Evolutionary conservation across 2,329 filamentous ascomycete species (phyloP).

Genomic region (Myriosclerotinia scirpicola): DNA sequence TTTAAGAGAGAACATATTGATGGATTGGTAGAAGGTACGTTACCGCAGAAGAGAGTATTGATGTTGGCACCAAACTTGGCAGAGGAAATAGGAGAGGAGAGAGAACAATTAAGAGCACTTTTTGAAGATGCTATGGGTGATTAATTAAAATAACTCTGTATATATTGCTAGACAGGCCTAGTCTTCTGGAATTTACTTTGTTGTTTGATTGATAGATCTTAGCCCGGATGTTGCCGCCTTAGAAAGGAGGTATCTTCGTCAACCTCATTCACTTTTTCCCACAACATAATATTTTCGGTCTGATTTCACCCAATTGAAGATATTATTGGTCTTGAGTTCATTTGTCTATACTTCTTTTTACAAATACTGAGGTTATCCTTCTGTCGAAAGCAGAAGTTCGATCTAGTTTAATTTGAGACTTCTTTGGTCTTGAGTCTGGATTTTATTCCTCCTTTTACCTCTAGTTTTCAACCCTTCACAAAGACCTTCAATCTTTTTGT

Average conservation of each 20-base stretch:
- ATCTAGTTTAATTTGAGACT: not conserved
- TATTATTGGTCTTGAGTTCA: not conserved
- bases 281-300: not conserved
- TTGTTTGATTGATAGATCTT: not conserved
- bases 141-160: not conserved
- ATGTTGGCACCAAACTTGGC: conserved; percentile 85
- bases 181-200: not conserved
- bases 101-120: conserved; percentile 66
- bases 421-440: not conserved
- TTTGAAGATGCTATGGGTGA: conserved; percentile 61
- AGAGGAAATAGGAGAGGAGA: conserved; percentile 67
- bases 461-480: not conserved
- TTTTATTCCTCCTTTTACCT: not conserved
- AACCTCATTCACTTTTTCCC: not conserved
- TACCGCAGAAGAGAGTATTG: conserved; percentile 86
- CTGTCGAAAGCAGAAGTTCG: not conserved
- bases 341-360: not conserved
- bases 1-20: conserved; percentile 77
- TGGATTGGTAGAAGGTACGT: conserved; percentile 85
- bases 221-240: not conserved
- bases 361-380: not conserved
- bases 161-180: not conserved
- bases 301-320: not conserved
- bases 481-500: not conserved
- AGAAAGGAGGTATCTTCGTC: not conserved